Evolutionary conservation across 2,329 filamentous ascomycete species (phyloP).

Genomic region (Alternaria sp.): DNA sequence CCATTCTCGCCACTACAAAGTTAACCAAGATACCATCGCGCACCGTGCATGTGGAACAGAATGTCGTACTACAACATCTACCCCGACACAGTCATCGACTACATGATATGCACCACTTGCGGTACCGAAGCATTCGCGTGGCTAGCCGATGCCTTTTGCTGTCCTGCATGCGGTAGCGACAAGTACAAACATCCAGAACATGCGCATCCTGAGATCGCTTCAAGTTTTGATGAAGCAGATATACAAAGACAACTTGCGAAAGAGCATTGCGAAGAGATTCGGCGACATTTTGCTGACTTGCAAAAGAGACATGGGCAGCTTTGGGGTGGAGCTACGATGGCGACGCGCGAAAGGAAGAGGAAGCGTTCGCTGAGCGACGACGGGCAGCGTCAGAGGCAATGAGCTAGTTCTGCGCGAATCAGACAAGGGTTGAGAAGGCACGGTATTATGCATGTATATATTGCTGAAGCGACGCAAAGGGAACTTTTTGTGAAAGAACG

Average conservation of each 20-base stretch:
- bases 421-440: not conserved
- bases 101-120: conserved; percentile 15
- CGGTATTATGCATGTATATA: not conserved
- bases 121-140: conserved; percentile 12
- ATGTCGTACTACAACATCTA: conserved; percentile 19
- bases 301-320: not conserved
- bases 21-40: not conserved
- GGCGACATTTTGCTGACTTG: not conserved
- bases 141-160: conserved; percentile 17
- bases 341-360: not conserved
- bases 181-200: not conserved
- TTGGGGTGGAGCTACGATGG: no score
- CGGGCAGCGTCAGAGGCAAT: not conserved
- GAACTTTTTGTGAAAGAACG: not conserved
- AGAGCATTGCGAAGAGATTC: not conserved
- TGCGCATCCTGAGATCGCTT: not conserved
- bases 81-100: conserved; percentile 2
- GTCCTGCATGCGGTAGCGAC: conserved; percentile 10
- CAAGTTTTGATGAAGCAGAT: not conserved
- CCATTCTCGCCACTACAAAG: not conserved
- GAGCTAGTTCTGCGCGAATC: not conserved
- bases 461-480: not conserved
- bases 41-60: not conserved
- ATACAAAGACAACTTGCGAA: not conserved
- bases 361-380: not conserved